Evolutionary conservation across 768 basidiomycete genomes (phyloP), one percentile per base, ranked within the genome.

Genomic region (Lactarius evosmus): DNA sequence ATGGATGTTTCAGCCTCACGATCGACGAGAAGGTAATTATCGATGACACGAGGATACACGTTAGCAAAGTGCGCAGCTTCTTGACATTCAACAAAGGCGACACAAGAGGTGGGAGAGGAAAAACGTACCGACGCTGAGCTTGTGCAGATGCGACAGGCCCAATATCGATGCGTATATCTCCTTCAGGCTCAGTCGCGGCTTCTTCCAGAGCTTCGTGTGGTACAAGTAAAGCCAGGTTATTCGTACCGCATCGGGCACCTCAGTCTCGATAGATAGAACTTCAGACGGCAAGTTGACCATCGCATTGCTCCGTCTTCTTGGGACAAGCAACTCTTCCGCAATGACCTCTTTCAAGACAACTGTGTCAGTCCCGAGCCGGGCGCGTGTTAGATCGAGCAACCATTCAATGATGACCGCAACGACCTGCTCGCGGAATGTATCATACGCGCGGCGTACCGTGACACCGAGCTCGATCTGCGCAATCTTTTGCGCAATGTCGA

Each of bases 1-100:
- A 98, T 89, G 17, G 92, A 95, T 7, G 93, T 93, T 72, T 99
- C 97, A 0, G 92, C 89, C 73, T 99, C 96, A 14, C 95, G 84
- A 69, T 98, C 97, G 25, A 91, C 85, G 51, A 96, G 85, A 9
- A 98, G 85, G 75, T 95, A 98, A 2, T 93, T 85, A 69, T 96
- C 92, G 69, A 95, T 89, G 55, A 98, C 80, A 7, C 87, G 82
- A 61, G 88, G 88, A 75, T 98, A 99, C 11, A 93, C 85, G 58
- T 82, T 83, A 0, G 92, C 88, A 73, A 95, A 94, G 69, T 88
- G 90, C 6, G 88, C 85, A 12, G 91, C 93, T 95, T 61, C 16
- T 29, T 54, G 25, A 46, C 46, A 17, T 16, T 49, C 12, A 60
- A n/a, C 70, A 27, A 72, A 27, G 51, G 54, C 17, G 65, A 9